A percentile compares a stretch with the other conserved stretches of the same genome.
Conservation (phyloP, 495 filamentous ascomycete species). For the Penicillium roqueforti region DNA sequence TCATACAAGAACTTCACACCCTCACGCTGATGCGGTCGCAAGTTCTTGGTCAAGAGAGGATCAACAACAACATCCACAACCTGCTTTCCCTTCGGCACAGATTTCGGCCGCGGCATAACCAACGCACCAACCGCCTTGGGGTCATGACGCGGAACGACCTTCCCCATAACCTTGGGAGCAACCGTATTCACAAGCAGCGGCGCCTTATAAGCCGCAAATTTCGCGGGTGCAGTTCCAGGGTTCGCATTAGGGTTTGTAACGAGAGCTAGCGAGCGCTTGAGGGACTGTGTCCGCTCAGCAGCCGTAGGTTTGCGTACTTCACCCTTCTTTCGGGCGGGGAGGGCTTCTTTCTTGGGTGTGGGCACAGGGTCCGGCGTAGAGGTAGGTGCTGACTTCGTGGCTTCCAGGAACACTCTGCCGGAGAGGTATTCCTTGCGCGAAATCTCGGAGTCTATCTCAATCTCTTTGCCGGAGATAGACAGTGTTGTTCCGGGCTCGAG, state of each 20-base stretch:
- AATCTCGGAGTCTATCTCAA: constrained; percentile 67
- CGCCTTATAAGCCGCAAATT: constrained; percentile 51
- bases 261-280: constrained; percentile 17
- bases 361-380: neutral
- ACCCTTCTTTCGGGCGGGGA: constrained; percentile 18
- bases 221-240: constrained; percentile 20
- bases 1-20: constrained; percentile 78
- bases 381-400: constrained; percentile 7
- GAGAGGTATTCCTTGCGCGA: constrained; percentile 60
- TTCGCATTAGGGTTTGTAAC: constrained; percentile 25
- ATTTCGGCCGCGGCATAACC: constrained; percentile 62
- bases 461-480: constrained; percentile 66
- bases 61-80: constrained; percentile 81
- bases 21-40: constrained; percentile 73
- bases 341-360: constrained; percentile 19
- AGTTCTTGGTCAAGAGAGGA: constrained; percentile 59
- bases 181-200: constrained; percentile 56
- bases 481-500: constrained; percentile 60
- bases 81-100: constrained; percentile 57
- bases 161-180: constrained; percentile 37
- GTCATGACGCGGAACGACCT: constrained; percentile 63
- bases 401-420: constrained; percentile 47
- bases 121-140: constrained; percentile 57
- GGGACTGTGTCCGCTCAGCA: constrained; percentile 12
- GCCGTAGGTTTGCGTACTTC: constrained; percentile 7